Conservation (phyloP, 768 basidiomycete genomes). For the Lactarius quietus region DNA sequence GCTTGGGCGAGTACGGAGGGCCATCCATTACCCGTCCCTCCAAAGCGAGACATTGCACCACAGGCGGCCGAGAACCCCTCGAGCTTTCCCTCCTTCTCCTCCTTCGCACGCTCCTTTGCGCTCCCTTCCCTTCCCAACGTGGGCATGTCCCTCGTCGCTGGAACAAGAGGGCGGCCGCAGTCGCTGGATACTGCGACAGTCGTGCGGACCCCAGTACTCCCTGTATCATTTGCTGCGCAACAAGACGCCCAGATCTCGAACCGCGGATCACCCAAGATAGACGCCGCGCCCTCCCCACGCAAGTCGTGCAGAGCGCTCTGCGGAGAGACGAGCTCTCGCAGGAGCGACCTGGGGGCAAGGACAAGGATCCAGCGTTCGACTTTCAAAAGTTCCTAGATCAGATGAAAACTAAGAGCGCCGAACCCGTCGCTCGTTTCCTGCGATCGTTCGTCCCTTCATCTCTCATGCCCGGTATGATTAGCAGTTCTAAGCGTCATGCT, state of each 20-base stretch:
- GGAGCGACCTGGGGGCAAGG: conserved; percentile 29
- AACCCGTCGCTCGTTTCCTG: conserved; percentile 92
- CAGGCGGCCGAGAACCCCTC: conserved; percentile 13
- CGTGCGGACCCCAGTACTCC: conserved; percentile 17
- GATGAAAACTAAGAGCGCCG: conserved; percentile 83
- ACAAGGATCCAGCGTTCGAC: conserved; percentile 63
- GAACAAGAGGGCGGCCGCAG: conserved; percentile 42
- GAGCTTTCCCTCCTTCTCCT: conserved; percentile 57
- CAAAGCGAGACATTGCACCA: conserved; percentile 6
- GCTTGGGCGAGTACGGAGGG: conserved; percentile 64
- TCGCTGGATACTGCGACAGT: conserved; percentile 47
- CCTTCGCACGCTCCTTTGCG: conserved; percentile 63
- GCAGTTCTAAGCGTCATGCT: neutral
- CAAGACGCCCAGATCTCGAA: conserved; percentile 4
- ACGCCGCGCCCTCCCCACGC: neutral
- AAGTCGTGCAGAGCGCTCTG: conserved; percentile 21
- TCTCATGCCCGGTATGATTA: neutral
- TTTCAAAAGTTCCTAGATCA: conserved; percentile 95
- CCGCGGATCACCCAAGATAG: conserved; percentile 22
- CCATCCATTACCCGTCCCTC: conserved; percentile 48
- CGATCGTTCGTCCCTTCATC: conserved; percentile 66
- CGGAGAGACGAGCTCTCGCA: conserved; percentile 27
- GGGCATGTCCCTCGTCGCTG: conserved; percentile 24
- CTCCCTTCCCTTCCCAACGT: conserved; percentile 43
- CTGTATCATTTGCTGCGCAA: conserved; percentile 16